Percentiles rank a stretch among this genome's conserved stretches.
These are phyloP conservation scores for Aspergillus novofumigatus DNA, from an alignment of 2,329 filamentous ascomycete genomes.

Conservation along the genomic window DNA sequence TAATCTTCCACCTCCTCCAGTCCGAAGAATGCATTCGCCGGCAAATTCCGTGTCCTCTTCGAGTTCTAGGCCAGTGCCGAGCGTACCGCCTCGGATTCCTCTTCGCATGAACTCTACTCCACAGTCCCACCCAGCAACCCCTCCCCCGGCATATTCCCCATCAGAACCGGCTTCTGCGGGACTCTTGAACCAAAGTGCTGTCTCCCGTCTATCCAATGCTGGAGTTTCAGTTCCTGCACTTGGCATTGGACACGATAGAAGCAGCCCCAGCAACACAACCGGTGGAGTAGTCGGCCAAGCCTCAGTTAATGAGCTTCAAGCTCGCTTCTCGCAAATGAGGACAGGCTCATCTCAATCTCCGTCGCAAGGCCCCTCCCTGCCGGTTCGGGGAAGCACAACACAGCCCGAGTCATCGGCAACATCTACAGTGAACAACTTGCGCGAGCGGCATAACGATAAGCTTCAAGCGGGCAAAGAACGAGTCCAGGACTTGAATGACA, in stretches of 20 bases:
- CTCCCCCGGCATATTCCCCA: slow-evolving; percentile 44
- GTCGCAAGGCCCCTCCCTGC: slow-evolving; percentile 24
- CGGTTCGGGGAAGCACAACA: slow-evolving; percentile 42
- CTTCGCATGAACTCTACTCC: slow-evolving; percentile 59
- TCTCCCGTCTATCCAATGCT: slow-evolving; percentile 64
- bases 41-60: slow-evolving; percentile 23
- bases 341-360: slow-evolving; percentile 31
- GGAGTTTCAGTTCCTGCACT: slow-evolving; percentile 76
- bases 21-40: slow-evolving; percentile 40
- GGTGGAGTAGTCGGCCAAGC: slow-evolving; percentile 21
- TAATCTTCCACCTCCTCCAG: slow-evolving; percentile 67
- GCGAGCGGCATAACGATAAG: slow-evolving; percentile 67
- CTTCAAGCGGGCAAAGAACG: slow-evolving; percentile 57
- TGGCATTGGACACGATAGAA: slow-evolving; percentile 57
- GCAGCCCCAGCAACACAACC: slow-evolving; percentile 20
- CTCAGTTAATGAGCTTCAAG: slow-evolving; percentile 64
- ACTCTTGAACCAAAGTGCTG: slow-evolving; percentile 55
- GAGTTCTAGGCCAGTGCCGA: slow-evolving; percentile 46
- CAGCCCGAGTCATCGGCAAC: slow-evolving; percentile 60
- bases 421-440: slow-evolving; percentile 62
- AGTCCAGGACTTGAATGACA: slow-evolving; percentile 43
- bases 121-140: slow-evolving; percentile 39
- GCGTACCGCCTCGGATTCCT: slow-evolving; percentile 65
- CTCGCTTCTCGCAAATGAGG: slow-evolving; percentile 58
- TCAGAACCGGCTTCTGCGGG: slow-evolving; percentile 29